These are phyloP conservation scores for Kodamaea plutei DNA, from an alignment of 1,139 yeast genomes.

Conservation along the genomic window DNA sequence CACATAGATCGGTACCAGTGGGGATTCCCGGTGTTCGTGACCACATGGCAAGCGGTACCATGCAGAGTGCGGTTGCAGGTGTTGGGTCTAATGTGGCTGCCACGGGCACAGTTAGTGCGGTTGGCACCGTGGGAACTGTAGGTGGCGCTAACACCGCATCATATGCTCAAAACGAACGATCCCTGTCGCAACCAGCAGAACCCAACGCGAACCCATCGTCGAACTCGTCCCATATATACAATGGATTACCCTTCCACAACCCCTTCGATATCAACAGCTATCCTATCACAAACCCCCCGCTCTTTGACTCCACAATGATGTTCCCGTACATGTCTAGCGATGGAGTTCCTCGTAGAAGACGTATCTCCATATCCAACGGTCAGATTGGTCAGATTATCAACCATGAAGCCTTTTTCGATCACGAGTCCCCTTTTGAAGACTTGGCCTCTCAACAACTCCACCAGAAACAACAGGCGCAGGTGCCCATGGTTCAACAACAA, in stretches of 20 bases:
- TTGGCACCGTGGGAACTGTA: neutral
- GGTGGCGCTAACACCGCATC: neutral
- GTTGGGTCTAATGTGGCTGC: neutral
- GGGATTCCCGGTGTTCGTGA: too few relatives aligned
- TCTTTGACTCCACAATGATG: constrained; percentile 52
- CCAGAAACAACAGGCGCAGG: constrained; percentile 3
- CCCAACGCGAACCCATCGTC: neutral
- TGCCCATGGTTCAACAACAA: constrained; percentile 4
- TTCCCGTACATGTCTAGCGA: constrained; percentile 35
- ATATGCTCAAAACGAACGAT: too few relatives aligned
- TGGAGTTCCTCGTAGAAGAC: constrained; percentile 50
- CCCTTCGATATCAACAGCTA: constrained; percentile 45
- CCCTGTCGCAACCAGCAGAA: too few relatives aligned
- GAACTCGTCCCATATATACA: neutral
- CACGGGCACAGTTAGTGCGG: neutral
- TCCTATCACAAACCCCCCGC: constrained; percentile 64
- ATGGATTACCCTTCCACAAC: constrained; percentile 22
- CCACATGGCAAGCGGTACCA: too few relatives aligned
- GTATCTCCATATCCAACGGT: constrained; percentile 73
- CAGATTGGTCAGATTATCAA: constrained; percentile 67
- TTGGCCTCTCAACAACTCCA: constrained; percentile 3
- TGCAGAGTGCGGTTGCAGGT: neutral
- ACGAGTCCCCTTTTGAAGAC: constrained; percentile 18
- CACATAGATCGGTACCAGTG: too few relatives aligned
- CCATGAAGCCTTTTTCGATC: constrained; percentile 40